phyloP scores from a whole-genome alignment of 441 rosid genomes.

The Flueggea neowawraea region DNA sequence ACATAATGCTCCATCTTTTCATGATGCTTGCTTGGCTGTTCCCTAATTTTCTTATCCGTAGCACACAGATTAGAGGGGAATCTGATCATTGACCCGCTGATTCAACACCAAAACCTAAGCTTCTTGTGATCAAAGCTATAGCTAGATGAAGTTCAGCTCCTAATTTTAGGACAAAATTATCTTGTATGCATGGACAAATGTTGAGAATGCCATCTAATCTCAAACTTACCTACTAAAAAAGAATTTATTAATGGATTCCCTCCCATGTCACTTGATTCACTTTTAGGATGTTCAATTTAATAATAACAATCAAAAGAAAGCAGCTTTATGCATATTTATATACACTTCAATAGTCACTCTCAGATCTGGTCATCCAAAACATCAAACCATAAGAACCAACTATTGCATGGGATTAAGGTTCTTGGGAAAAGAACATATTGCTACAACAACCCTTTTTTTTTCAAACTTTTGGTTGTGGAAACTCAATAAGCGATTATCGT shows the following conservation, averaged over 20 bases:
- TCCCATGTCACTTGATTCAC: too few species aligned
- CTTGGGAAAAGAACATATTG: too few species aligned
- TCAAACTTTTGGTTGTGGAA: too few species aligned
- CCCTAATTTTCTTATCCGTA: conserved; percentile 37
- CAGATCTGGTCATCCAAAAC: too few species aligned
- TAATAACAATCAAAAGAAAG: too few species aligned
- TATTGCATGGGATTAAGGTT: too few species aligned
- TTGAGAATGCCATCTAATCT: too few species aligned
- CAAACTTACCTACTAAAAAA: conserved; percentile 21
- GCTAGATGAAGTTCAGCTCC: conserved; percentile 9
- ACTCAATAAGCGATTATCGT: neutral
- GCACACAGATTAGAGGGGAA: conserved; percentile 21
- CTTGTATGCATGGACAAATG: neutral
- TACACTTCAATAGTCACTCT: too few species aligned
- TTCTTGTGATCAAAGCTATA: conserved; percentile 7
- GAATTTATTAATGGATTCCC: conserved; percentile 1
- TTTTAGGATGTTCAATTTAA: too few species aligned
- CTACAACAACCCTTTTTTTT: too few species aligned
- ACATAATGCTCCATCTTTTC: neutral
- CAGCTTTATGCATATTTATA: too few species aligned
- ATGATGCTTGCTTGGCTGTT: conserved; percentile 13
- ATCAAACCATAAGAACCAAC: too few species aligned
- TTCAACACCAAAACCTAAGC: conserved; percentile 5
- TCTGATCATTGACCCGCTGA: conserved; percentile 29
- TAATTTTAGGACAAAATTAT: conserved; percentile 8